Conservation (phyloP, 345 rosid species). For the Populus davidiana region DNA sequence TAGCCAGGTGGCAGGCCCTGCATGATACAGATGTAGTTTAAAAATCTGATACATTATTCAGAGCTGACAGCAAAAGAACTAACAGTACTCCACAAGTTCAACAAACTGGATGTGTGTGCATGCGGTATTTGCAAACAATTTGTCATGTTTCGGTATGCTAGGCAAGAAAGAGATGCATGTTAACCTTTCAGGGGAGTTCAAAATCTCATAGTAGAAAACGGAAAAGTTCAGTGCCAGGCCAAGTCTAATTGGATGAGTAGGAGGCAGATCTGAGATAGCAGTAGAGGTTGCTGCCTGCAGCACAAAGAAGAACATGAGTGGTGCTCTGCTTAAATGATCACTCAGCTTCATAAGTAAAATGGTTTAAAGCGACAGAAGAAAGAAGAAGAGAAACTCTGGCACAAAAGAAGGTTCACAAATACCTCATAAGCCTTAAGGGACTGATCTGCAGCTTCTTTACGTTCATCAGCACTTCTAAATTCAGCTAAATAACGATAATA, state of each 20-base stretch:
- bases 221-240: constrained; percentile 49
- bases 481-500: constrained; percentile 54
- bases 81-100: not conserved
- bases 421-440: constrained; percentile 63
- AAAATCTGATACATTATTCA: not conserved
- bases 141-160: not conserved
- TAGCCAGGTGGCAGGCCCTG: constrained; percentile 84
- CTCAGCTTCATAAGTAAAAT: not conserved
- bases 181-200: constrained; percentile 40
- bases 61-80: not conserved
- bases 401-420: not conserved
- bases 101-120: not conserved
- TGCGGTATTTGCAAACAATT: not conserved
- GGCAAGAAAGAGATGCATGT: not conserved
- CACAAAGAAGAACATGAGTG: not conserved
- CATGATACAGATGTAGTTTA: constrained; percentile 10
- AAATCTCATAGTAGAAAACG: constrained; percentile 48
- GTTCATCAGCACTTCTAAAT: constrained; percentile 41
- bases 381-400: not conserved
- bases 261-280: constrained; percentile 31
- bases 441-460: constrained; percentile 54
- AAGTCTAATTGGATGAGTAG: constrained; percentile 49
- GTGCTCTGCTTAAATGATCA: not conserved
- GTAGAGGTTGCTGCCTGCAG: constrained; percentile 44
- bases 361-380: not conserved